phyloP scores from a whole-genome alignment of 2,329 filamentous ascomycete genomes.

The Neonectria punicea region DNA sequence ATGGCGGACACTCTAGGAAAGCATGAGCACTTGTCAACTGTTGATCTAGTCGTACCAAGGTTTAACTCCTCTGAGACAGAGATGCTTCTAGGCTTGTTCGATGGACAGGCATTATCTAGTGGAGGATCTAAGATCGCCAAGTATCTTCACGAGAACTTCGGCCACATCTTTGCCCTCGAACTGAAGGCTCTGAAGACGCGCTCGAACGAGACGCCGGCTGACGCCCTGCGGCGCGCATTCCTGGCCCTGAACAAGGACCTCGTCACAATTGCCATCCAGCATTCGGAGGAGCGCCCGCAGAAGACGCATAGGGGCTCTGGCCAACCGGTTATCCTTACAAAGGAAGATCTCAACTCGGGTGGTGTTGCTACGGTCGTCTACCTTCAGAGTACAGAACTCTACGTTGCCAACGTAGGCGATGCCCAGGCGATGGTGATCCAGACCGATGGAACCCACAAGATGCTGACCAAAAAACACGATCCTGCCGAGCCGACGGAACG shows the following conservation, averaged over 20 bases:
- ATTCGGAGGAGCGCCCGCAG: constrained; percentile 77
- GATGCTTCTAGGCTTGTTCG: constrained; percentile 93
- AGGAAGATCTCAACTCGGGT: constrained; percentile 90
- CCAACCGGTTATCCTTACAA: constrained; percentile 80
- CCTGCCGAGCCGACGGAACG: constrained; percentile 87
- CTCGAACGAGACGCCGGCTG: constrained; percentile 78
- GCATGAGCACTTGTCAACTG: constrained; percentile 93
- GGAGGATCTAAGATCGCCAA: constrained; percentile 97
- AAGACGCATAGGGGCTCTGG: constrained; percentile 76
- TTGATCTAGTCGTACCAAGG: constrained; percentile 93
- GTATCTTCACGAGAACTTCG: constrained; percentile 96
- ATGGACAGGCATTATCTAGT: constrained; percentile 88
- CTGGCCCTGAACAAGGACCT: constrained; percentile 93
- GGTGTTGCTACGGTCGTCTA: constrained; percentile 94
- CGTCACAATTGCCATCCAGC: constrained; percentile 83
- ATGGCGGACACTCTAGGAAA: constrained; percentile 96
- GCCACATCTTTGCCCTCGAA: constrained; percentile 83
- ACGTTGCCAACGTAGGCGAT: constrained; percentile 94
- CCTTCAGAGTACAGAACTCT: constrained; percentile 88
- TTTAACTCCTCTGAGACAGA: constrained; percentile 92
- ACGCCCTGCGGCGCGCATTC: constrained; percentile 89
- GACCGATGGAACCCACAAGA: constrained; percentile 83
- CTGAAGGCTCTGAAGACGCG: constrained; percentile 76
- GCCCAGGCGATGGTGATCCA: constrained; percentile 95
- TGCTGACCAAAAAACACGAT: constrained; percentile 92